phyloP scores from a whole-genome alignment of 345 rosid species.

The Ailanthus altissimus region DNA sequence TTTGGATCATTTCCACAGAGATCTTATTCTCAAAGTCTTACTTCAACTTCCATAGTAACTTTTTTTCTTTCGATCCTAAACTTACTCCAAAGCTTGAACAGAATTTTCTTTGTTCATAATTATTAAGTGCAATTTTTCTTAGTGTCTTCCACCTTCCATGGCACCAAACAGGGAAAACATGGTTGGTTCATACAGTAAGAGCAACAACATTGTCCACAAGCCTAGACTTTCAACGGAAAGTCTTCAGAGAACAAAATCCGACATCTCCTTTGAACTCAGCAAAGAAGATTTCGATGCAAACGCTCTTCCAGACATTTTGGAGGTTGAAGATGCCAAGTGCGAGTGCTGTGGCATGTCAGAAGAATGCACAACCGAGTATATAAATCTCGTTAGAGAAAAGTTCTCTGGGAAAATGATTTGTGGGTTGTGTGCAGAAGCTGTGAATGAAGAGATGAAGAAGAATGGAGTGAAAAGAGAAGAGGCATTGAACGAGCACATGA shows the following conservation, averaged over 20 bases:
- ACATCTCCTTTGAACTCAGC: constrained; percentile 56
- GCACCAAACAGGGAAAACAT: constrained; percentile 38
- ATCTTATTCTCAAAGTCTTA: not conserved
- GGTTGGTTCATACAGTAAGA: constrained; percentile 16
- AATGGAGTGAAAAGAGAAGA: constrained; percentile 58
- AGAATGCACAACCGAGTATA: constrained; percentile 80
- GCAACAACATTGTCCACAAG: constrained; percentile 14
- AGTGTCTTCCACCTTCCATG: constrained; percentile 23
- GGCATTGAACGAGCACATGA: constrained; percentile 62
- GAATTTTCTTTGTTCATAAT: not conserved
- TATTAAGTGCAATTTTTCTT: not conserved
- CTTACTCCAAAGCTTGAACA: too few species aligned
- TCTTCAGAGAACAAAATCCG: constrained; percentile 67
- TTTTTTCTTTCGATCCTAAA: not conserved
- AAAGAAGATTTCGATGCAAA: constrained; percentile 38
- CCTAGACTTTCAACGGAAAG: constrained; percentile 40
- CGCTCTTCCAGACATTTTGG: constrained; percentile 47
- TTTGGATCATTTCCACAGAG: not conserved
- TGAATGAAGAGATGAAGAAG: constrained; percentile 70
- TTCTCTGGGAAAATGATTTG: constrained; percentile 69
- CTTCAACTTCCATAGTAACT: not conserved
- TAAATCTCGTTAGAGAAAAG: constrained; percentile 48
- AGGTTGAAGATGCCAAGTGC: constrained; percentile 77
- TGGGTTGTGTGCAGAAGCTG: constrained; percentile 77
- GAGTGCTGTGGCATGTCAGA: constrained; percentile 95